A percentile compares a stretch with the other conserved stretches of the same genome.
These are phyloP conservation scores for Nelumbo lutea DNA, from an alignment of 164 flowering plant genomes.

Conservation along the genomic window DNA sequence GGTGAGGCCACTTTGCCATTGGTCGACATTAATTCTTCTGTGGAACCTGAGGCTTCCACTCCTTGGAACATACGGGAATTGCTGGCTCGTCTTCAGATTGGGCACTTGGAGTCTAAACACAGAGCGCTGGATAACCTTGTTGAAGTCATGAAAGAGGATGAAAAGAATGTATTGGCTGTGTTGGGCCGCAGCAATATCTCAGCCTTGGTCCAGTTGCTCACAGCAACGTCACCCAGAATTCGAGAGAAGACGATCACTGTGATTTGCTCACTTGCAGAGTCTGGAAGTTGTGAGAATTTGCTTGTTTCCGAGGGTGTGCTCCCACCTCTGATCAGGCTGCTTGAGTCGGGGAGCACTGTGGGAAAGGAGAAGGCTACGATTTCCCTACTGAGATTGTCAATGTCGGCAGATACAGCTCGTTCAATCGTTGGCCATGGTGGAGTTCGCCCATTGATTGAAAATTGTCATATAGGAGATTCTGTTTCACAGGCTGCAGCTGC, in stretches of 20 bases:
- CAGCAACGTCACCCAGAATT: constrained; percentile 74
- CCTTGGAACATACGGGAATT: constrained; percentile 49
- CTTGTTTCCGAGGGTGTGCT: constrained; percentile 85
- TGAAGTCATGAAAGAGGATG: constrained; percentile 79
- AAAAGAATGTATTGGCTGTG: constrained; percentile 54
- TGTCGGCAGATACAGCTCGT: constrained; percentile 63
- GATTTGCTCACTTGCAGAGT: constrained; percentile 73
- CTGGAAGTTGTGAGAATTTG: constrained; percentile 73
- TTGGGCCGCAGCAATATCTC: constrained; percentile 69
- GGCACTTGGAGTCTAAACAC: constrained; percentile 80
- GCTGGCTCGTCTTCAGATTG: constrained; percentile 92
- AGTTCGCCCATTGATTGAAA: constrained; percentile 62
- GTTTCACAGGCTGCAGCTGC: constrained; percentile 79
- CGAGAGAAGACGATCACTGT: constrained; percentile 71
- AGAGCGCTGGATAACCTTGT: constrained; percentile 68
- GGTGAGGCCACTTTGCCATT: constrained; percentile 50
- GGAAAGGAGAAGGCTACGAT: constrained; percentile 78
- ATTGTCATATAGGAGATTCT: constrained; percentile 66
- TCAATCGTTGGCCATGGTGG: constrained; percentile 89
- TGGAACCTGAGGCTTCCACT: constrained; percentile 31
- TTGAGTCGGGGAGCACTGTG: constrained; percentile 67
- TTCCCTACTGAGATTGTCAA: constrained; percentile 78
- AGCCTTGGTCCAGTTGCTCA: constrained; percentile 71
- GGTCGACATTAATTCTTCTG: constrained; percentile 22
- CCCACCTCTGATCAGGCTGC: constrained; percentile 80